These are phyloP conservation scores for Aspergillus ochraceoroseus DNA, from an alignment of 2,329 filamentous ascomycete species.

Conservation along the genomic window DNA sequence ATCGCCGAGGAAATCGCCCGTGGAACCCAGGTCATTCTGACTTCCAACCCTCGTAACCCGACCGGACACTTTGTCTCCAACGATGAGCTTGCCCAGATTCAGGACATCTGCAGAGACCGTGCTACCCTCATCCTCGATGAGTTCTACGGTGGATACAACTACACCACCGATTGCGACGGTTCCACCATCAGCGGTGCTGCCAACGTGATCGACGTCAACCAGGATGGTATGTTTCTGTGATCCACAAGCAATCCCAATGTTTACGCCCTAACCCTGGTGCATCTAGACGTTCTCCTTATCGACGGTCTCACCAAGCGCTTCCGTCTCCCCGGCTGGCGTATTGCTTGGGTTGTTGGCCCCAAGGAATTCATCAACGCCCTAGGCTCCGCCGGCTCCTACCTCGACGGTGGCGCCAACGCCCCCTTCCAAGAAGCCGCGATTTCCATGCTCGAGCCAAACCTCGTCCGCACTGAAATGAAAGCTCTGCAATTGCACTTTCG, in stretches of 20 bases:
- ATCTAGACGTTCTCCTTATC: slow-evolving; percentile 76
- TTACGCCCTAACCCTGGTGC: too few species aligned
- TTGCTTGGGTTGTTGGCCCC: slow-evolving; percentile 91
- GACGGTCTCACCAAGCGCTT: slow-evolving; percentile 96
- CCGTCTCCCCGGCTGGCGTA: slow-evolving; percentile 90
- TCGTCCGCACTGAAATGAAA: slow-evolving; percentile 80
- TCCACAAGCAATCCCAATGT: too few species aligned
- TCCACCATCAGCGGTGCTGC: slow-evolving; percentile 81
- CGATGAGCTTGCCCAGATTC: slow-evolving; percentile 80
- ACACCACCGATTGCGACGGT: slow-evolving; percentile 86
- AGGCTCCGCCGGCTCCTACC: slow-evolving; percentile 85
- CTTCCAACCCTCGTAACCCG: slow-evolving; percentile 91
- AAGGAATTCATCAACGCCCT: slow-evolving; percentile 96
- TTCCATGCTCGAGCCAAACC: slow-evolving; percentile 80
- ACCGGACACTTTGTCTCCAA: slow-evolving; percentile 83
- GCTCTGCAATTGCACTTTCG: slow-evolving; percentile 86
- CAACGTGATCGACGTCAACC: slow-evolving; percentile 83
- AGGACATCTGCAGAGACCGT: slow-evolving; percentile 84
- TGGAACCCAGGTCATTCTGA: slow-evolving; percentile 82
- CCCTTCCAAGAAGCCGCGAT: slow-evolving; percentile 94
- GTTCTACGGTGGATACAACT: slow-evolving; percentile 96
- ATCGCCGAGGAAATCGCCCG: slow-evolving; percentile 86
- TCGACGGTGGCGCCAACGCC: slow-evolving; percentile 90
- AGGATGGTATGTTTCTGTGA: slow-evolving; percentile 56
- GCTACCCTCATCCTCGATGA: slow-evolving; percentile 93